A percentile compares a stretch with the other conserved stretches of the same genome.
Conservation (phyloP, 1,139 yeast species). For the Candida pseudoviswanathii region DNA sequence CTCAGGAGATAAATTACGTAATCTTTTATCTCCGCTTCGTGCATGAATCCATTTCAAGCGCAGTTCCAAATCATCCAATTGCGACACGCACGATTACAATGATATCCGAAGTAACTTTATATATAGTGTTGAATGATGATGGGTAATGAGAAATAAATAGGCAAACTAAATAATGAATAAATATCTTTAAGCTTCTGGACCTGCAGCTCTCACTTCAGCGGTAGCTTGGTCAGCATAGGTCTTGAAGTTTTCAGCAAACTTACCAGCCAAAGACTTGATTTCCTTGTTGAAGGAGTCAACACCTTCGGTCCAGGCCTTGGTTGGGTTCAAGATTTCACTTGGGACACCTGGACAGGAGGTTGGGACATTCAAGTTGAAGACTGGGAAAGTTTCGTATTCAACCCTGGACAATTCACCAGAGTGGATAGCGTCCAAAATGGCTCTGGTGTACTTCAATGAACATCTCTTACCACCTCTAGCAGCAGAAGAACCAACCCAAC, state of each 20-base stretch:
- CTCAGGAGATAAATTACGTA: too few relatives aligned
- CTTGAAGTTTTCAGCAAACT: constrained; percentile 84
- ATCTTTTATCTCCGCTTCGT: neutral
- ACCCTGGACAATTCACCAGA: constrained; percentile 82
- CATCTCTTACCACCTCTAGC: constrained; percentile 96
- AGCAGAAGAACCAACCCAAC: constrained; percentile 97
- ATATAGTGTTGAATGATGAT: neutral
- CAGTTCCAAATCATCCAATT: neutral
- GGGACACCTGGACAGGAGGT: constrained; percentile 84
- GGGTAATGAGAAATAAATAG: neutral
- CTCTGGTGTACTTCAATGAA: constrained; percentile 96
- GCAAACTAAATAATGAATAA: neutral
- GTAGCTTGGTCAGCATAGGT: constrained; percentile 86
- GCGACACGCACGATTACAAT: neutral
- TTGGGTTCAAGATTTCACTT: constrained; percentile 81
- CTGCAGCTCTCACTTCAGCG: constrained; percentile 87
- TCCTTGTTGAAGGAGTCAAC: constrained; percentile 66
- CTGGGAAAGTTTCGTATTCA: constrained; percentile 82
- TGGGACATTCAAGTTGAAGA: constrained; percentile 88
- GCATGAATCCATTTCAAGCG: neutral
- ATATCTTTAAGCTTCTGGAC: constrained; percentile 55
- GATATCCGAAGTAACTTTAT: neutral
- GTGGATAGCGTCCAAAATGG: constrained; percentile 93
- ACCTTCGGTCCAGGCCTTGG: constrained; percentile 81
- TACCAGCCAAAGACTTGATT: constrained; percentile 70